Conservation (phyloP, 495 filamentous ascomycete genomes). For the Annulohypoxylon moriforme region DNA sequence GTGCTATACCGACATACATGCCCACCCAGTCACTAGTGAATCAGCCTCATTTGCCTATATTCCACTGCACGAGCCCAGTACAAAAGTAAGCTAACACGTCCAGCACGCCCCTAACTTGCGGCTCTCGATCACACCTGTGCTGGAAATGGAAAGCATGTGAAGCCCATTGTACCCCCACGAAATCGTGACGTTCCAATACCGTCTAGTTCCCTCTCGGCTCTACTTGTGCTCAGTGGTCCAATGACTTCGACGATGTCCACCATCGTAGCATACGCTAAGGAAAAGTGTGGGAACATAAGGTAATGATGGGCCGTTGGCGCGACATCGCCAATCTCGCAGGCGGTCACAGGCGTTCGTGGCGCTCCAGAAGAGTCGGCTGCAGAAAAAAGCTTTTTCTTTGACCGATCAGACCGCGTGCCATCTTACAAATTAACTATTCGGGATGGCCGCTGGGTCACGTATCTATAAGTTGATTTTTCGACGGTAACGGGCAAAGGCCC, state of each 20-base stretch:
- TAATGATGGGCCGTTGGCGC: constrained; percentile 27
- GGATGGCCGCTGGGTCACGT: constrained; percentile 1
- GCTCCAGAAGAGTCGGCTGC: constrained; percentile 2
- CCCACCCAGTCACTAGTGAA: background rate
- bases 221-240: background rate
- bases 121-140: constrained; percentile 4
- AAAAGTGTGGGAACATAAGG: constrained; percentile 25
- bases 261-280: constrained; percentile 2
- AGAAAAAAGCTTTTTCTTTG: constrained; percentile 5
- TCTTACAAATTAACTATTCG: constrained; percentile 3
- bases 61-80: constrained; percentile 5
- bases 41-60: constrained; percentile 8
- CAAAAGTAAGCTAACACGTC: background rate
- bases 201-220: background rate
- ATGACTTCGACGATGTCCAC: background rate
- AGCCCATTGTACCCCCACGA: constrained; percentile 5
- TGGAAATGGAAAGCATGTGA: background rate
- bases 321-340: constrained; percentile 48
- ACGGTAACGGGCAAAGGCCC: constrained; percentile 3
- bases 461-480: background rate
- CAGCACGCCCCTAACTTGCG: background rate
- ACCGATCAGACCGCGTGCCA: constrained; percentile 9
- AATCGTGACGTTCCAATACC: background rate
- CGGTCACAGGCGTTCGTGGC: constrained; percentile 30
- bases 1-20: background rate